phyloP scores from a whole-genome alignment of 768 basidiomycete species.

The Sarcodon sp. region DNA sequence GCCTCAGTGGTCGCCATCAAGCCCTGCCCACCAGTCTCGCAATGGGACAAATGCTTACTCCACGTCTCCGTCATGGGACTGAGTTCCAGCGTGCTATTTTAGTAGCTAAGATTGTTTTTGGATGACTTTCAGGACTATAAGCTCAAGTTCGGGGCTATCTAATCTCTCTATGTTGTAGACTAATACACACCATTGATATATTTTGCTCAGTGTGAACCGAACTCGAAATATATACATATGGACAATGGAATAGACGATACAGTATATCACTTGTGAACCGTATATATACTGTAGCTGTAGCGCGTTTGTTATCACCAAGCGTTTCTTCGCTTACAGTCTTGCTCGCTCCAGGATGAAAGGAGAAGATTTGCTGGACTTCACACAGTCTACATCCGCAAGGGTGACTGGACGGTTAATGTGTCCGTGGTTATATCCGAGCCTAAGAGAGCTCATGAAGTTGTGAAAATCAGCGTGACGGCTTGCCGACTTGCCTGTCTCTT shows the following conservation, averaged over 20 bases:
- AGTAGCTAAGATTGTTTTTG: not conserved
- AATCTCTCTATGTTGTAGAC: too few species aligned
- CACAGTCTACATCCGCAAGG: conserved; percentile 55
- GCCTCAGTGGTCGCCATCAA: conserved; percentile 73
- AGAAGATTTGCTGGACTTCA: conserved; percentile 57
- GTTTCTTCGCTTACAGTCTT: conserved; percentile 19
- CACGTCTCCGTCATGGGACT: conserved; percentile 43
- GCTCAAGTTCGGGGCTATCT: too few species aligned
- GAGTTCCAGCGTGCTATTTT: not conserved
- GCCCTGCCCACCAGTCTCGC: conserved; percentile 41
- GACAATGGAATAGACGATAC: too few species aligned
- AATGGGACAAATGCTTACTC: conserved; percentile 28
- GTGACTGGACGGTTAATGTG: conserved; percentile 52
- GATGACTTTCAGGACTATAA: not conserved
- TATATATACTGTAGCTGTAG: too few species aligned
- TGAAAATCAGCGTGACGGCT: not conserved
- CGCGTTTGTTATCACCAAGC: too few species aligned
- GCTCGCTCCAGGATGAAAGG: conserved; percentile 25
- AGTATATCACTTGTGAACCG: too few species aligned
- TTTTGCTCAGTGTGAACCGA: too few species aligned
- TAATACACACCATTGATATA: too few species aligned
- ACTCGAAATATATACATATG: too few species aligned
- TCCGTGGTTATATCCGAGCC: conserved; percentile 76
- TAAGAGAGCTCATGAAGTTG: conserved; percentile 10
- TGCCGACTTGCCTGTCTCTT: conserved; percentile 34